Conservation (phyloP, 352 stramenopile genomes). For the Phytophthora cryptogea region DNA sequence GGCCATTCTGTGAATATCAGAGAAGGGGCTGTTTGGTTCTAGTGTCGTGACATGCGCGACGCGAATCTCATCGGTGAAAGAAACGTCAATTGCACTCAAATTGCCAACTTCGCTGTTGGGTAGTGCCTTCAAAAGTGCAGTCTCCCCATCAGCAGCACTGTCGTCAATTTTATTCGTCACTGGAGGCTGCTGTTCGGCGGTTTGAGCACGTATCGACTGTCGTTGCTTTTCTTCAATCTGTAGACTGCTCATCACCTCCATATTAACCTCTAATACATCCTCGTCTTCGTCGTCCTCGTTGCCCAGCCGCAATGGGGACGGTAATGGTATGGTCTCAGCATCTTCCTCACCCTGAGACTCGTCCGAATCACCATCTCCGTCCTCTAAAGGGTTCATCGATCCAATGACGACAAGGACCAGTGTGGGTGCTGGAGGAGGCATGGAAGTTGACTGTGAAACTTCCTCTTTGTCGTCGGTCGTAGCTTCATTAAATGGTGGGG, state of each 20-base stretch:
- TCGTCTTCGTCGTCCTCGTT: slow-evolving; percentile 43
- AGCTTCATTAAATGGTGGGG: slow-evolving; percentile 2
- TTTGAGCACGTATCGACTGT: slow-evolving; percentile 4
- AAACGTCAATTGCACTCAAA: slow-evolving; percentile 17
- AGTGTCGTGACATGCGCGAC: slow-evolving; percentile 35
- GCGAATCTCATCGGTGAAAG: slow-evolving; percentile 40
- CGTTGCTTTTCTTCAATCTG: slow-evolving; percentile 30
- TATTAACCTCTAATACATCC: slow-evolving; percentile 56
- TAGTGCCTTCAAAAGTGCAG: slow-evolving; percentile 27
- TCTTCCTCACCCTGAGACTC: slow-evolving; percentile 46
- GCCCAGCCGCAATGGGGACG: slow-evolving; percentile 22
- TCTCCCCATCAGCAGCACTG: slow-evolving; percentile 5
- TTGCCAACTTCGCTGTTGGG: slow-evolving; percentile 10
- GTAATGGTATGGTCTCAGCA: slow-evolving; percentile 6
- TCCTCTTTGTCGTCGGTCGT: neutral
- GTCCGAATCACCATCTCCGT: slow-evolving; percentile 32
- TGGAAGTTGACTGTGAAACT: neutral
- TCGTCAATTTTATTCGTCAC: neutral
- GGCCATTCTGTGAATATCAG: slow-evolving; percentile 26
- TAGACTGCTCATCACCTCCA: slow-evolving; percentile 32
- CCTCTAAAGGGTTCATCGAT: slow-evolving; percentile 37
- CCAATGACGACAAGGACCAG: slow-evolving; percentile 27
- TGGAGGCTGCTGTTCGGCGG: slow-evolving; percentile 1
- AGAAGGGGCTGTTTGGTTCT: slow-evolving; percentile 22
- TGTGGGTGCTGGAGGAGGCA: slow-evolving; percentile 31